Base-by-base conservation (phyloP, 2,329 filamentous ascomycete genomes). In the Aspergillus brunneoviolaceus region DNA sequence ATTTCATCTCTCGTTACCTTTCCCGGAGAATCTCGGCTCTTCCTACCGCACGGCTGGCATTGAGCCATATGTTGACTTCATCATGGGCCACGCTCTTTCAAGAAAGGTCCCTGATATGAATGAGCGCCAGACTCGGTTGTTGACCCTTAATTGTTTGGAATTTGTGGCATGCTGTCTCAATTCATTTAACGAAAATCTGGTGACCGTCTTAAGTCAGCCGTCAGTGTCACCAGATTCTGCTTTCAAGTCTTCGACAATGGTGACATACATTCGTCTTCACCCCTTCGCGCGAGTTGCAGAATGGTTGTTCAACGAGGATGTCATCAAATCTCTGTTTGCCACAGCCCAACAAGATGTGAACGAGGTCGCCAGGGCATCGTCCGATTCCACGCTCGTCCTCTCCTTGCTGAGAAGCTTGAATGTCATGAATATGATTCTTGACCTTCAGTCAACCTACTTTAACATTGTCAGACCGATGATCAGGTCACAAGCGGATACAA, bases 241-340 rank as follows among this genome's bases (percentile, higher is more conserved):
- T 16, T 91, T 96, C 65, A 84, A 74, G 84, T 84, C 91, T 4
- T 89, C 88, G 2, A 90, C 90, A 58, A 81, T 98, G 4, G 86
- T 87, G 53, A 84, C 85, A 5, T 99, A 99, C 72, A 87, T 95
- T 60, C 86, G 87, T 25, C 84, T 96, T 56, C 96, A 99, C 77
- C 94, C 96, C 0, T 99, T 98, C 70, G 88, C 91, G 3, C 87
- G 96, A 60, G 89, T 96, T 16, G 97, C 98, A 90, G 95, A 99
- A 72, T 98, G 95, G 92, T 86, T 99, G 77, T 96, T 96, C 76
- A 97, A 96, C 72, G 91, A 96, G 70, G 91, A 89, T 65, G 91
- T 97, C 23, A 86, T 96, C 69, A 85, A 85, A 65, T 86, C 89
- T 14, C 78, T 99, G 2, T 94, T 97, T 74, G 83, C 86, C 59